These are phyloP conservation scores for Emmonsiellopsis sp. DNA, from an alignment of 2,329 filamentous ascomycete genomes.

Conservation along the genomic window DNA sequence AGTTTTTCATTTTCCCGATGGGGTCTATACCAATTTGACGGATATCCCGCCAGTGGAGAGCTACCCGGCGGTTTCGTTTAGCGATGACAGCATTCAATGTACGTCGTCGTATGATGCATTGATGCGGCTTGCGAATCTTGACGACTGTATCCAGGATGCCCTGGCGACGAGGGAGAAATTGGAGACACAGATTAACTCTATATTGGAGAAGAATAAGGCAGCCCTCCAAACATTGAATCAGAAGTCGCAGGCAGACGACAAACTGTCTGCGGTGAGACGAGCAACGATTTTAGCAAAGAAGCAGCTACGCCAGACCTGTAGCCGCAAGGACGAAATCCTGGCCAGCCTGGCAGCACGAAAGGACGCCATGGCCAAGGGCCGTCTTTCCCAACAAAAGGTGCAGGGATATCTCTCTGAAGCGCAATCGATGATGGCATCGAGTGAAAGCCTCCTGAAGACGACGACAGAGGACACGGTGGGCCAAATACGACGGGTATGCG, in stretches of 20 bases:
- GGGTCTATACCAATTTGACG: conserved; percentile 66
- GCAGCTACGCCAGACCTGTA: conserved; percentile 51
- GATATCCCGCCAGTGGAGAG: conserved; percentile 49
- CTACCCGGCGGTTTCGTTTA: conserved; percentile 1
- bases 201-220: conserved; percentile 29
- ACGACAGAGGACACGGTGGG: conserved; percentile 60
- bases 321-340: conserved; percentile 57
- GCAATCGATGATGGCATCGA: conserved; percentile 48
- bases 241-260: conserved; percentile 31
- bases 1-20: conserved; percentile 76
- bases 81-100: conserved; percentile 32
- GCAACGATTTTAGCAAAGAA: conserved; percentile 56
- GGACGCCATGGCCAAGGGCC: conserved; percentile 57
- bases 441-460: conserved; percentile 45
- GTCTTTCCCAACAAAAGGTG: conserved; percentile 48
- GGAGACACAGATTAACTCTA: conserved; percentile 63
- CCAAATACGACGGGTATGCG: conserved; percentile 81
- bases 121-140: conserved; percentile 79
- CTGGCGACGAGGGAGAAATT: conserved; percentile 65
- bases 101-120: conserved; percentile 80
- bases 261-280: conserved; percentile 32
- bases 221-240: conserved; percentile 22
- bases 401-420: conserved; percentile 54
- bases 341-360: conserved; percentile 56
- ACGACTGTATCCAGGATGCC: conserved; percentile 85